phyloP scores from a whole-genome alignment of 2,329 filamentous ascomycete genomes.

The Dactylellina sp. region DNA sequence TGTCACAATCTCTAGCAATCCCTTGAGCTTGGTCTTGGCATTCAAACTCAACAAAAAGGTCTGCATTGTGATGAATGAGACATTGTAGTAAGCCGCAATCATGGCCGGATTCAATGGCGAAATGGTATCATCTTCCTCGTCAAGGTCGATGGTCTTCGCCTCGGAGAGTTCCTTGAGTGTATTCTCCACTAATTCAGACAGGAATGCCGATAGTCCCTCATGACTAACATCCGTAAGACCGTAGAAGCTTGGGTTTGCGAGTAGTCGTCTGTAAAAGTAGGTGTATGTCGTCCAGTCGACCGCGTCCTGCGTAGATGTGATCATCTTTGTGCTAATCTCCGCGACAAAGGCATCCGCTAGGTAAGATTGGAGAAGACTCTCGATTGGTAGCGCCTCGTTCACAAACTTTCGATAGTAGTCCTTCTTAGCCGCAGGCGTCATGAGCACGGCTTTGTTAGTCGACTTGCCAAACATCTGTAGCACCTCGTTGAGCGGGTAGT shows the following conservation, averaged over 20 bases:
- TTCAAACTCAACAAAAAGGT: constrained; percentile 93
- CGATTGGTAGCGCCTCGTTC: constrained; percentile 92
- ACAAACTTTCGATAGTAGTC: constrained; percentile 99
- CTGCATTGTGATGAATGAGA: constrained; percentile 99
- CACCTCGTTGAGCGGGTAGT: constrained; percentile 93
- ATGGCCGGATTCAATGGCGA: constrained; percentile 93
- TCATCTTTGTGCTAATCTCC: constrained; percentile 95
- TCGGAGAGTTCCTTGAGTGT: constrained; percentile 90
- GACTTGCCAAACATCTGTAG: constrained; percentile 98
- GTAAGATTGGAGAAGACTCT: constrained; percentile 91
- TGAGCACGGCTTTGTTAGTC: constrained; percentile 89
- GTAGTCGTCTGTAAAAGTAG: constrained; percentile 93
- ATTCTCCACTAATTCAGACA: constrained; percentile 93
- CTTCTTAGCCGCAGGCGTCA: constrained; percentile 92
- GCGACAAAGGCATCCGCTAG: constrained; percentile 96
- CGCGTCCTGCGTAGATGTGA: constrained; percentile 93
- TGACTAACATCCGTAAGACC: constrained; percentile 87
- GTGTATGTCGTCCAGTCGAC: constrained; percentile 99
- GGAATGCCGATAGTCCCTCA: constrained; percentile 90
- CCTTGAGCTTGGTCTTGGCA: constrained; percentile 91
- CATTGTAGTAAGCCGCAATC: constrained; percentile 99
- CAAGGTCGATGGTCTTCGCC: constrained; percentile 93
- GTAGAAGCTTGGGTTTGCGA: constrained; percentile 97
- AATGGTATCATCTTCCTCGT: constrained; percentile 91
- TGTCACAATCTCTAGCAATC: constrained; percentile 94